Evolutionary conservation across 805 yeast species (phyloP), one percentile per base, ranked within the genome.

Genomic region (Peterozyma xylosa): DNA sequence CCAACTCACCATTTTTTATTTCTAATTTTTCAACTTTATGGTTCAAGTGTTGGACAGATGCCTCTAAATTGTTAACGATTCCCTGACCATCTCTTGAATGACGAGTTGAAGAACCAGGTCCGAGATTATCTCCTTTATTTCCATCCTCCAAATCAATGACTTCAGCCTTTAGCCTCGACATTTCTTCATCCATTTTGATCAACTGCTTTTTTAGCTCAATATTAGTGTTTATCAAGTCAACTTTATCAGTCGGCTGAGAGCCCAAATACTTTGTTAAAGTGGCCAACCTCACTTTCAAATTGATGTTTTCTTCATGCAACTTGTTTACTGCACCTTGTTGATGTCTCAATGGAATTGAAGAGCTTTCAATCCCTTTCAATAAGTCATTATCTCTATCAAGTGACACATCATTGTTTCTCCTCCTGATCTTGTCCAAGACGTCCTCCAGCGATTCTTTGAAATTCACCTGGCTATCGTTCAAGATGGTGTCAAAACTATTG

Each of bases 221-320:
- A 41, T 69, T 70, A 37, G 62, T 59, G 42, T 57, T 57, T 15
- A 70, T 58, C 41, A 72, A 43, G 5, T 63, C 66, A 2, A 55
- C 50, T 32, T 67, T 64, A 43, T 69, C 73, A 34, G 54, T 57
- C 0, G 77, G 76, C n/a, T 71, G 58, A n/a, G 62, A 66, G 38
- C 63, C 64, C 34, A 70, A 53, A 37, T 59, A 60, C 46, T 62
- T 58, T 35, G 63, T 63, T 42, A 70, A 54, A 0, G 73, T 64
- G 10, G 65, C 62, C 34, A 72, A 54, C 50, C 70, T 68, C 27
- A 71, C 65, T 50, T 67, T 64, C 46, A 73, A 55, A 45, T 70
- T 67, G 48, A 67, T 60, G 45, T 73, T 73, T 35, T 73, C 76
- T 13, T 62, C 58, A 40, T 64, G 58, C 16, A 72, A 50, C 27